Evolutionary conservation across 2,329 filamentous ascomycete species (phyloP).

Genomic region (Madurella mycetomatis): DNA sequence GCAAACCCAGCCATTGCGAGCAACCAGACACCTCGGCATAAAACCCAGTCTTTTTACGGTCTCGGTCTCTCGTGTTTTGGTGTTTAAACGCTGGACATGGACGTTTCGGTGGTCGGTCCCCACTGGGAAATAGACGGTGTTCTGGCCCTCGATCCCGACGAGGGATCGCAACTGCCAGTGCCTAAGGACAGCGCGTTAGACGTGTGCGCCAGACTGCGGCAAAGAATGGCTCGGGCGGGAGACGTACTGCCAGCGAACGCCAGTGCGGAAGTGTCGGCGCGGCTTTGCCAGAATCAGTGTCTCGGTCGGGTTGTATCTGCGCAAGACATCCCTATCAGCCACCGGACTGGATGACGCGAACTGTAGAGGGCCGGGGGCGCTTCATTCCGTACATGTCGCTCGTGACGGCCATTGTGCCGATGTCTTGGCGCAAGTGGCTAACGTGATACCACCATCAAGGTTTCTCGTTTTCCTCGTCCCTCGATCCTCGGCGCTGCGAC

Average conservation of each 20-base stretch:
- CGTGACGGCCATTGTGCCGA: conserved; percentile 50
- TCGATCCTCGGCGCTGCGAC: neutral
- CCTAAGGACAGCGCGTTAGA: conserved; percentile 38
- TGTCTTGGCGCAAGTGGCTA: conserved; percentile 27
- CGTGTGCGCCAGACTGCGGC: conserved; percentile 5
- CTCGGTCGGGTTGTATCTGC: conserved; percentile 62
- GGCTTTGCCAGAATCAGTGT: conserved; percentile 56
- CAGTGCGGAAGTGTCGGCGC: conserved; percentile 62
- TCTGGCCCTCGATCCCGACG: conserved; percentile 72
- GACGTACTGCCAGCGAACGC: conserved; percentile 20
- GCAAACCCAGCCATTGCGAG: conserved; percentile 81
- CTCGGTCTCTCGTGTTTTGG: conserved; percentile 65
- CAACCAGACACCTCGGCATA: conserved; percentile 80
- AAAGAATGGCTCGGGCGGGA: neutral
- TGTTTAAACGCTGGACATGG: conserved; percentile 64
- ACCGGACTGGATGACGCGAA: neutral
- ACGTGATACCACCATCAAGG: conserved; percentile 29
- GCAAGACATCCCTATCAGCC: conserved; percentile 12
- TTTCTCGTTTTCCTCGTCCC: neutral
- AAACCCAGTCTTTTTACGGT: conserved; percentile 68
- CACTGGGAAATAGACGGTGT: conserved; percentile 80
- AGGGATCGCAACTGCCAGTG: conserved; percentile 89
- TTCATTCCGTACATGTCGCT: conserved; percentile 37
- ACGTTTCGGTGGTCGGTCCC: conserved; percentile 64
- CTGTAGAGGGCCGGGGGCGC: neutral